Conservation (phyloP, 2,329 filamentous ascomycete species). For the Colletotrichum orbiculare region DNA sequence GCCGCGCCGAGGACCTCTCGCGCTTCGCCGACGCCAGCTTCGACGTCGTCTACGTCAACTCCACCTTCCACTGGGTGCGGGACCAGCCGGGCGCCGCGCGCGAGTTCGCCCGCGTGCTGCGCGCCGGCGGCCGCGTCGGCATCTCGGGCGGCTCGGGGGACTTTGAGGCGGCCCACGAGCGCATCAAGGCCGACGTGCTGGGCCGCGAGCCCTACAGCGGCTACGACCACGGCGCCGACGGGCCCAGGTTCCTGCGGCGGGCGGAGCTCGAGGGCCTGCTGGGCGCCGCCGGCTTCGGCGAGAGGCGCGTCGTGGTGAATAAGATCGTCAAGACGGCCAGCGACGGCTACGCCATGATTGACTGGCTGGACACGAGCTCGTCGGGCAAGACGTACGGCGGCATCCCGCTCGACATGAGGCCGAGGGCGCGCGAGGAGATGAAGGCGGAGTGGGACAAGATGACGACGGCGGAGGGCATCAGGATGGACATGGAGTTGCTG, state of each 20-base stretch:
- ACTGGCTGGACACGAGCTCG: slow-evolving; percentile 27
- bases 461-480: slow-evolving; percentile 14
- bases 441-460: slow-evolving; percentile 21
- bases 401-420: slow-evolving; percentile 11
- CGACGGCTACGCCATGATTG: slow-evolving; percentile 20
- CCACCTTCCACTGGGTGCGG: slow-evolving; percentile 29
- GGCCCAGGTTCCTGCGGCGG: slow-evolving; percentile 10
- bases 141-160: slow-evolving; percentile 25
- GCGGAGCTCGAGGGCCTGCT: slow-evolving; percentile 8
- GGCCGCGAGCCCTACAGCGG: slow-evolving; percentile 2
- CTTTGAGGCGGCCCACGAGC: slow-evolving; percentile 10
- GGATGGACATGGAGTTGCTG: slow-evolving; percentile 18
- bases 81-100: slow-evolving; percentile 15
- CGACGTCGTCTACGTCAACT: slow-evolving; percentile 46
- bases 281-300: background rate
- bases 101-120: slow-evolving; percentile 23
- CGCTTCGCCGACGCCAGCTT: slow-evolving; percentile 45
- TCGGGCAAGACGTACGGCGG: slow-evolving; percentile 19
- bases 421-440: slow-evolving; percentile 22
- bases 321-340: slow-evolving; percentile 11
- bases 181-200: slow-evolving; percentile 9
- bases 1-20: slow-evolving; percentile 51
- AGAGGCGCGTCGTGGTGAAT: slow-evolving; percentile 11
- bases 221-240: background rate
- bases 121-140: slow-evolving; percentile 18